Conservation (phyloP, 129 eudicot genomes). For the Apium graveolens region DNA sequence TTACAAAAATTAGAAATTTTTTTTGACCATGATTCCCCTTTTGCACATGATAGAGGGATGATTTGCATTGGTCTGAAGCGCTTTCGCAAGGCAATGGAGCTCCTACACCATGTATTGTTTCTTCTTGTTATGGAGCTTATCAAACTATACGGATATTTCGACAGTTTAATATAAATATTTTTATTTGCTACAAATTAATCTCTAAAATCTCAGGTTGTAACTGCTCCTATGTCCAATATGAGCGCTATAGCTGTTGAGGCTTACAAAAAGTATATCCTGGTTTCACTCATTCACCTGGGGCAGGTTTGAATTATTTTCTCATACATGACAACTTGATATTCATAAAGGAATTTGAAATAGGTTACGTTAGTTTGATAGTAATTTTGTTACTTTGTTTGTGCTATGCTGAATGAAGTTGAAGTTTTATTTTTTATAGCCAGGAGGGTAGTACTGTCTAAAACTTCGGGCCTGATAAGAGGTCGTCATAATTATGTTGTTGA, state of each 20-base stretch:
- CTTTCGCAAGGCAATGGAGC: constrained; percentile 81
- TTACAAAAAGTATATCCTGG: constrained; percentile 86
- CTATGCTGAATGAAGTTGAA: not conserved
- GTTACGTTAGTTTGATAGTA: not conserved
- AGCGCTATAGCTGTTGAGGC: constrained; percentile 95
- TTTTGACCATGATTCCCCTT: constrained; percentile 16
- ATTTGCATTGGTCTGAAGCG: constrained; percentile 87
- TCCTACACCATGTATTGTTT: constrained; percentile 63
- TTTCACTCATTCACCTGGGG: constrained; percentile 92
- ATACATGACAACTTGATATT: not conserved
- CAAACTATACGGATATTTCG: not conserved
- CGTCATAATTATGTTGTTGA: not conserved
- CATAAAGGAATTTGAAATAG: not conserved
- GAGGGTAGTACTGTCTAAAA: not conserved
- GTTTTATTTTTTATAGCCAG: not conserved
- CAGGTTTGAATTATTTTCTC: constrained; percentile 47
- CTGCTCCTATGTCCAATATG: constrained; percentile 84
- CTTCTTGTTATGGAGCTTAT: constrained; percentile 12
- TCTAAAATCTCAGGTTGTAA: constrained; percentile 62
- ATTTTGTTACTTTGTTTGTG: not conserved
- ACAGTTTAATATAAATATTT: not conserved
- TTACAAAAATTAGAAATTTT: not conserved
- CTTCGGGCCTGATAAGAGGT: not conserved
- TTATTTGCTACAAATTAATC: constrained; percentile 4
- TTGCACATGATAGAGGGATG: constrained; percentile 61